Evolutionary conservation across 2,329 filamentous ascomycete species (phyloP).

Genomic region (Penicillium glabrum): DNA sequence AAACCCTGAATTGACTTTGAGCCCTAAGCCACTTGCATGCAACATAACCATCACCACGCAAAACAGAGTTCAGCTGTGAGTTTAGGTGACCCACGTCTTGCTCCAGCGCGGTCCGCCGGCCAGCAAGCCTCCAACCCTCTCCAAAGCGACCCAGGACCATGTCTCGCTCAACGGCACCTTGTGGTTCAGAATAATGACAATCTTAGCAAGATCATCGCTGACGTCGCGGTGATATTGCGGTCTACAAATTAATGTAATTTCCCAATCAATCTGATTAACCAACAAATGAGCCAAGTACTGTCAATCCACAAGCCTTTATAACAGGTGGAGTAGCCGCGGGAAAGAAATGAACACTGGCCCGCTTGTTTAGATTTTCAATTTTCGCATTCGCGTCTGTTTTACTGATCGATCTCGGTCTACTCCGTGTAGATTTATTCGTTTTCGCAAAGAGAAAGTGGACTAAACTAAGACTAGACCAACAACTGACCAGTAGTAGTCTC

Average conservation of each 20-base stretch:
- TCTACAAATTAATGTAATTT: not conserved
- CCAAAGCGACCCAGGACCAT: not conserved
- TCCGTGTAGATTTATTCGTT: not conserved
- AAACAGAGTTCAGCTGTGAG: not conserved
- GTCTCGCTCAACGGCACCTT: not conserved
- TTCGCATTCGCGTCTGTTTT: not conserved
- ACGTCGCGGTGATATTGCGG: not conserved
- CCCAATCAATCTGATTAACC: not conserved
- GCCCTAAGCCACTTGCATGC: not conserved
- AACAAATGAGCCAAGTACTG: not conserved
- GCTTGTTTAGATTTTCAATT: not conserved
- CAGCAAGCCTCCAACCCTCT: not conserved
- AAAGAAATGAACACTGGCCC: not conserved
- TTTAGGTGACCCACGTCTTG: constrained; percentile 9
- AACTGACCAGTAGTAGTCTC: not conserved
- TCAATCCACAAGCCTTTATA: not conserved
- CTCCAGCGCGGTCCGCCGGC: constrained; percentile 8
- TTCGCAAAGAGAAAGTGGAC: not conserved
- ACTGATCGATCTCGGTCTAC: not conserved
- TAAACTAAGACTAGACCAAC: not conserved
- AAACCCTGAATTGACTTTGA: not conserved
- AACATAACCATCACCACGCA: too few relatives aligned
- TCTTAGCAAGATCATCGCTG: not conserved
- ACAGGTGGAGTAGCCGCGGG: not conserved
- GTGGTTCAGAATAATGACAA: not conserved